Evolutionary conservation across 371 early-diverging fungal genomes (phyloP).

Genomic region (Mucor piriformis): DNA sequence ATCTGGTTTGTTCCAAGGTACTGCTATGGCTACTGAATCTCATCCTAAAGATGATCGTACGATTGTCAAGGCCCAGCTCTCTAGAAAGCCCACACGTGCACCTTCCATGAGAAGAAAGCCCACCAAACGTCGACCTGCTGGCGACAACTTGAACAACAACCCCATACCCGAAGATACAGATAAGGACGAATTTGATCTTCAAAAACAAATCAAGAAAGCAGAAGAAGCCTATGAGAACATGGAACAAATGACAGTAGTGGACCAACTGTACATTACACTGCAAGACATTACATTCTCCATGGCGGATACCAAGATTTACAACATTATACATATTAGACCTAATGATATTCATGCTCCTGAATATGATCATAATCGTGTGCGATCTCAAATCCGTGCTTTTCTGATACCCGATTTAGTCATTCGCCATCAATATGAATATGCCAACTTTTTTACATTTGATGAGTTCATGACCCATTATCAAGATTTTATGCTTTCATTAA

Average conservation of each 20-base stretch:
- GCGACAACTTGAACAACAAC: neutral
- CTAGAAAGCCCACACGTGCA: conserved; percentile 70
- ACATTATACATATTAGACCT: conserved; percentile 77
- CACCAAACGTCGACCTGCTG: conserved; percentile 31
- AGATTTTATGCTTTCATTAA: conserved; percentile 18
- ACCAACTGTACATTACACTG: conserved; percentile 64
- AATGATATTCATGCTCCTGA: conserved; percentile 63
- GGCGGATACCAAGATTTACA: conserved; percentile 79
- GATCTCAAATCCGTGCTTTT: conserved; percentile 63
- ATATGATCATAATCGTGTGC: conserved; percentile 51
- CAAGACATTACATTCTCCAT: conserved; percentile 70
- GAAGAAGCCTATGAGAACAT: conserved; percentile 49
- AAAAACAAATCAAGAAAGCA: conserved; percentile 34
- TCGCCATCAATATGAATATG: conserved; percentile 57
- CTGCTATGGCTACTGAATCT: conserved; percentile 78
- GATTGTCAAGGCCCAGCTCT: conserved; percentile 50
- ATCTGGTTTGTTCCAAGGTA: conserved; percentile 78
- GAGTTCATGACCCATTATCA: conserved; percentile 63
- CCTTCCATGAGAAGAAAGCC: conserved; percentile 66
- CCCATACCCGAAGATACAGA: conserved; percentile 15
- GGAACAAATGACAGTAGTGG: conserved; percentile 60
- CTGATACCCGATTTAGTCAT: conserved; percentile 61
- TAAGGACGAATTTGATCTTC: conserved; percentile 28
- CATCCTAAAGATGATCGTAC: conserved; percentile 76
- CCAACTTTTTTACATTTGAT: conserved; percentile 55